Evolutionary conservation across 441 rosid genomes (phyloP).

Genomic region (Erodium chrysanthum): DNA sequence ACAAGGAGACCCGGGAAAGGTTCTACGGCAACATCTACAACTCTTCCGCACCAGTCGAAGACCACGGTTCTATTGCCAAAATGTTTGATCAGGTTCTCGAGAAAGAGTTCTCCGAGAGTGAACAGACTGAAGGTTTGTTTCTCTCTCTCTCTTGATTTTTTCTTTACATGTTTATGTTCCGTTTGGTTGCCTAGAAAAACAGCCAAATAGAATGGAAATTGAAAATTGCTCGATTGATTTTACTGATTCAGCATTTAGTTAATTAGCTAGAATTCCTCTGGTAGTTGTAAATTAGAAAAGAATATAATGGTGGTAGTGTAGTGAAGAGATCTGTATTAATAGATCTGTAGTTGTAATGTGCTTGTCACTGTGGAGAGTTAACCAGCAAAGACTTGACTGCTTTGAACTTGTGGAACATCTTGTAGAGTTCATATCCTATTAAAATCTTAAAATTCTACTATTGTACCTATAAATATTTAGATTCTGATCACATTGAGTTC

Average conservation of each 20-base stretch:
- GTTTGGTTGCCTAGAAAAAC: too few species aligned
- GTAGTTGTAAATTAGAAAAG: background rate
- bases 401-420: too few species aligned
- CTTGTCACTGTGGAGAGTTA: too few species aligned
- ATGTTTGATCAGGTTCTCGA: constrained; percentile 89
- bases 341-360: background rate
- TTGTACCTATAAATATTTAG: too few species aligned
- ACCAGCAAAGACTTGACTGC: too few species aligned
- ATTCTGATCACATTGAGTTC: too few species aligned
- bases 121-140: constrained; percentile 67
- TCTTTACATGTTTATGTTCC: too few species aligned
- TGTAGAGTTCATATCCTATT: too few species aligned
- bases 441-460: too few species aligned
- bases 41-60: constrained; percentile 49
- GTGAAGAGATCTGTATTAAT: background rate
- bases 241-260: background rate
- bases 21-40: constrained; percentile 79
- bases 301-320: background rate
- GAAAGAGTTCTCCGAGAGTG: constrained; percentile 87
- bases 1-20: constrained; percentile 64
- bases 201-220: too few species aligned
- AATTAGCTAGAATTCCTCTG: background rate
- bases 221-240: background rate
- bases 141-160: too few species aligned
- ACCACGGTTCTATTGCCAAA: constrained; percentile 72